Evolutionary conservation across 371 early-diverging fungal species (phyloP).

Genomic region (Mortierella sp.): DNA sequence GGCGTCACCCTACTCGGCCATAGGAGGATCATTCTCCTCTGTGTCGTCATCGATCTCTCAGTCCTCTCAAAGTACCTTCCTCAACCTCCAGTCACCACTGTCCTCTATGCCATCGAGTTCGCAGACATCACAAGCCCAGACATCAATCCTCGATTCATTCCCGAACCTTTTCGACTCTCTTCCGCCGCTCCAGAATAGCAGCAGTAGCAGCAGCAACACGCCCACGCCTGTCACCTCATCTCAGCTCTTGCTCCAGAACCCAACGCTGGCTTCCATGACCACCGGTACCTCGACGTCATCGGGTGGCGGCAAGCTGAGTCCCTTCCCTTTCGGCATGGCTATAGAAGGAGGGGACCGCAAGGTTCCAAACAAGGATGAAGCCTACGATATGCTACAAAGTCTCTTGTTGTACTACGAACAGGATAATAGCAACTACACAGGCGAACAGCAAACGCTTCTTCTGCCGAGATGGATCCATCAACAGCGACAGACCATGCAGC

Average conservation of each 20-base stretch:
- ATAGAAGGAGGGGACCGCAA: slow-evolving; percentile 39
- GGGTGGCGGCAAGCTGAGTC: background rate
- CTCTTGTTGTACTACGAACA: slow-evolving; percentile 46
- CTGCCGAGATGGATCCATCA: slow-evolving; percentile 49
- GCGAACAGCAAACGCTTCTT: slow-evolving; percentile 43
- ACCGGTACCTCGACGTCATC: background rate
- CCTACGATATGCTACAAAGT: slow-evolving; percentile 38
- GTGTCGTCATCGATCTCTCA: slow-evolving; percentile 8
- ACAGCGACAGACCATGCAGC: slow-evolving; percentile 37
- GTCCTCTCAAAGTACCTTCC: slow-evolving; percentile 16
- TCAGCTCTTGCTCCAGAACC: background rate
- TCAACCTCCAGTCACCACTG: slow-evolving; percentile 13
- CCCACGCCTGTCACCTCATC: slow-evolving; percentile 1
- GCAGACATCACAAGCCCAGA: slow-evolving; percentile 10
- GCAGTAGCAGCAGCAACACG: background rate
- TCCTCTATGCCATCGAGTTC: slow-evolving; percentile 1
- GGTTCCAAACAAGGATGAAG: slow-evolving; percentile 37
- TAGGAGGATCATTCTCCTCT: slow-evolving; percentile 1
- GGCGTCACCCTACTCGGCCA: slow-evolving; percentile 14
- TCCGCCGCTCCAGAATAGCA: slow-evolving; percentile 13
- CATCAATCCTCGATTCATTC: slow-evolving; percentile 34
- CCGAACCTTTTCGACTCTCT: slow-evolving; percentile 34
- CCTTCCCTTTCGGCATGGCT: slow-evolving; percentile 28
- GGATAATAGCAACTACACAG: slow-evolving; percentile 20
- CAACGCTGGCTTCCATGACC: slow-evolving; percentile 1